Conservation (phyloP, 2,329 filamentous ascomycete genomes). For the Pseudomassariella vexata region DNA sequence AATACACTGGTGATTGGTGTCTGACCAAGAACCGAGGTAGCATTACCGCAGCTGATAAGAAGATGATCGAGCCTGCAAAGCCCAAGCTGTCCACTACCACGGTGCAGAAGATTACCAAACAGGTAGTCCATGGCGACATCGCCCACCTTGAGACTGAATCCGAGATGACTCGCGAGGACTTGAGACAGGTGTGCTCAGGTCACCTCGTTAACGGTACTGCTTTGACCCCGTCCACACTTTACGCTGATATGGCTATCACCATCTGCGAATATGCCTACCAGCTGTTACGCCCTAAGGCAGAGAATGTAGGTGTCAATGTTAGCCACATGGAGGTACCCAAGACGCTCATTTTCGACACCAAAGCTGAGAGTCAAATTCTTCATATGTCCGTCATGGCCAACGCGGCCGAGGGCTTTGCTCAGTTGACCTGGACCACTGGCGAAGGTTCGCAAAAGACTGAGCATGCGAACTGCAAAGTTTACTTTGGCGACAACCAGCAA, state of each 20-base stretch:
- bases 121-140: constrained; percentile 55
- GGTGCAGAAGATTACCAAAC: constrained; percentile 58
- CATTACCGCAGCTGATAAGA: constrained; percentile 33
- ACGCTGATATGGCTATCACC: constrained; percentile 47
- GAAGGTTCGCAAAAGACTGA: constrained; percentile 53
- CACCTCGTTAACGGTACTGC: constrained; percentile 63
- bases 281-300: constrained; percentile 49
- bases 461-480: constrained; percentile 57
- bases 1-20: constrained; percentile 55
- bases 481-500: constrained; percentile 52
- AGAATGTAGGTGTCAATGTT: constrained; percentile 57
- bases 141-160: constrained; percentile 59
- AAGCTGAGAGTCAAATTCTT: constrained; percentile 48
- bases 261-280: constrained; percentile 63
- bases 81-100: constrained; percentile 58
- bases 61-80: constrained; percentile 28
- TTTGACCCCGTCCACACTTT: constrained; percentile 56
- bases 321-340: constrained; percentile 63
- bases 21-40: constrained; percentile 60
- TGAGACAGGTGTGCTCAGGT: constrained; percentile 56
- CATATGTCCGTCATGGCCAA: constrained; percentile 56
- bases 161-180: constrained; percentile 57
- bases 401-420: constrained; percentile 45
- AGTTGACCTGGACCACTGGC: constrained; percentile 53
- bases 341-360: constrained; percentile 55